Base-by-base conservation (phyloP, 2,329 filamentous ascomycete genomes). In the Colletotrichum tropicale region DNA sequence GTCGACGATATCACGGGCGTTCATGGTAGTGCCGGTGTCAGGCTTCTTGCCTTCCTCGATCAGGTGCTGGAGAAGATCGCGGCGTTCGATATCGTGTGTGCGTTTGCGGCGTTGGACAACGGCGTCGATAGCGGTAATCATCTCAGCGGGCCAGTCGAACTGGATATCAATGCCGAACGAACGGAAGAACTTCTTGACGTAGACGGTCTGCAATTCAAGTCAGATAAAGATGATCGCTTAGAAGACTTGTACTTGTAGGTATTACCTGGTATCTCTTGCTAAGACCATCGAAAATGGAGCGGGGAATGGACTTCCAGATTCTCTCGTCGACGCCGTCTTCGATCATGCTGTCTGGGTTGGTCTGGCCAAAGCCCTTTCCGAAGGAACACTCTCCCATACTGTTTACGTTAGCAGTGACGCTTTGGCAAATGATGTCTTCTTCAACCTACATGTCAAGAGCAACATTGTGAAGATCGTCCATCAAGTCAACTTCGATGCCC, bases 381-480 rank as follows among this genome's bases (percentile, higher is more conserved):
- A 81, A 81, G 16, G 80, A 80, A 56, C 78, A 78, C 32, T 81
- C 79, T 52, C 79, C 80, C 80, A 81, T 81, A 8, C 78, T 79
- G 12, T 9, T 4, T 3, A 4, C 3, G 6, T 62, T 15, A 70
- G 12, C 21, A 13, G 26, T 43, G 18, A 36, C 8, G 15, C 4
- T 24, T n/a, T n/a, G 7, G 8, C 24, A 18, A 4, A 21, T 15
- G 6, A 8, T 26, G 12, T 10, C 18, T 16, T 8, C 2, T 66
- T 10, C 2, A 8, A 48, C 78, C 52, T 43, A 78, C 78, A 80
- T 81, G 26, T 81, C 80, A 16, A 81, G 74, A 18, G 80, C 80
- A 24, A 81, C 78, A 26, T 81, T 81, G 36, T 81, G 80, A 9
- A 81, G 76, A 61, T 81, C 80, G 8, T 81, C 80, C 79, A 81